phyloP scores from a whole-genome alignment of 768 basidiomycete species.

The Rhizopogon roseolus region DNA sequence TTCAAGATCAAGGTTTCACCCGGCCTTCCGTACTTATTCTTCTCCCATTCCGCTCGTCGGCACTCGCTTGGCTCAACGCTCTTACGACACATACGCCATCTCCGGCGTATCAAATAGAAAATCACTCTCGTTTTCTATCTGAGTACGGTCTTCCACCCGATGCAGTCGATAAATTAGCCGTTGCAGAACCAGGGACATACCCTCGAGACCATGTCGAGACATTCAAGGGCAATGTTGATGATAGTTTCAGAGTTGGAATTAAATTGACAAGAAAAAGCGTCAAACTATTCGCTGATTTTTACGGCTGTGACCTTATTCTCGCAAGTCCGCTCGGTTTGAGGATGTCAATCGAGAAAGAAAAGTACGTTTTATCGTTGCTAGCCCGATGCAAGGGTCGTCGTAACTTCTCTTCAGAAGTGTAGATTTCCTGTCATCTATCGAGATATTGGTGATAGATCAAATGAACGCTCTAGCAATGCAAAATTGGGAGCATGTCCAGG shows the following conservation, averaged over 20 bases:
- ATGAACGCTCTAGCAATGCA: too few species aligned
- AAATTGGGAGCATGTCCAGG: slow-evolving; percentile 98
- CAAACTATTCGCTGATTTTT: slow-evolving; percentile 89
- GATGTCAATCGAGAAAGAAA: slow-evolving; percentile 91
- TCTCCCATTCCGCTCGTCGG: slow-evolving; percentile 89
- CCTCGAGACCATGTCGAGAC: slow-evolving; percentile 87
- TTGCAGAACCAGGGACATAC: slow-evolving; percentile 71
- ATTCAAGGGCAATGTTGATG: slow-evolving; percentile 96
- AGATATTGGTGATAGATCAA: slow-evolving; percentile 77
- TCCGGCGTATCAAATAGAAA: slow-evolving; percentile 80
- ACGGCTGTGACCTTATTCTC: slow-evolving; percentile 84
- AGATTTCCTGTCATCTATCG: slow-evolving; percentile 92
- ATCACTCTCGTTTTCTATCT: slow-evolving; percentile 70
- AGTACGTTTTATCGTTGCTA: slow-evolving; percentile 46
- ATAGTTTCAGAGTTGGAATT: slow-evolving; percentile 87
- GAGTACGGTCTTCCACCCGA: slow-evolving; percentile 85
- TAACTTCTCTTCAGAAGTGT: slow-evolving; percentile 48
- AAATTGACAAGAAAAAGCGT: slow-evolving; percentile 91
- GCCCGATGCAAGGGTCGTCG: not conserved
- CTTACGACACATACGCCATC: slow-evolving; percentile 72
- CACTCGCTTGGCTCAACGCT: slow-evolving; percentile 76
- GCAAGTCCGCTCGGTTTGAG: slow-evolving; percentile 88
- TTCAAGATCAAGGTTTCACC: slow-evolving; percentile 97
- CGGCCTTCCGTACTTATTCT: slow-evolving; percentile 91
- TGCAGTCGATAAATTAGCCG: slow-evolving; percentile 73